A percentile compares a stretch with the other conserved stretches of the same genome.
These are phyloP conservation scores for Cyberlindnera americana DNA, from an alignment of 805 yeast species.

Conservation along the genomic window DNA sequence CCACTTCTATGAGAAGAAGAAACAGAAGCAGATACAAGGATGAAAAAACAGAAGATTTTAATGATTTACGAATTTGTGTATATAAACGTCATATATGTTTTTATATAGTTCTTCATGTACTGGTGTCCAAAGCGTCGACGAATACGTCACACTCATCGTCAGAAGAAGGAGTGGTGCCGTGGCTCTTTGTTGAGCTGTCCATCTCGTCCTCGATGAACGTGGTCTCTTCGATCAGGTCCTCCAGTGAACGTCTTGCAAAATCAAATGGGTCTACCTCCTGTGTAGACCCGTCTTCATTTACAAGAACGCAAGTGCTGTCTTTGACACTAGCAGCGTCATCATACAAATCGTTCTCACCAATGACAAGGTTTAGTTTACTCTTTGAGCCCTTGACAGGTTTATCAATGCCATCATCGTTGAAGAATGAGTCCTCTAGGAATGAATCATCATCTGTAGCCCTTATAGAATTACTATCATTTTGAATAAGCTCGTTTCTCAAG, in stretches of 20 bases:
- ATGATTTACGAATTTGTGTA: too few species aligned
- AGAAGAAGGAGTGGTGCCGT: too few species aligned
- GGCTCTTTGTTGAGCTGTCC: not conserved
- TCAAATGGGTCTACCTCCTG: not conserved
- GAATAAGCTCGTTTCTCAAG: slow-evolving; percentile 21
- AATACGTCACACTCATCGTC: slow-evolving; percentile 8
- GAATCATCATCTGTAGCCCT: slow-evolving; percentile 18
- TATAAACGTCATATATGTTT: too few species aligned
- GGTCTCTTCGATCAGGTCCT: not conserved
- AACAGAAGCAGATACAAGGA: slow-evolving; percentile 24
- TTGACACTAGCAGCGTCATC: not conserved
- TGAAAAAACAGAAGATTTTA: slow-evolving; percentile 2
- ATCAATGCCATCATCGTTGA: slow-evolving; percentile 1
- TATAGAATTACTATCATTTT: slow-evolving; percentile 2
- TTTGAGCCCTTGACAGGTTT: not conserved
- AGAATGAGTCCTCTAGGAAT: slow-evolving; percentile 4
- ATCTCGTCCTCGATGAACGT: not conserved
- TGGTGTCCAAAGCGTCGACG: slow-evolving; percentile 12
- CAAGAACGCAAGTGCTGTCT: slow-evolving; percentile 1
- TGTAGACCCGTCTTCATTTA: slow-evolving; percentile 4
- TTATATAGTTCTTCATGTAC: too few species aligned
- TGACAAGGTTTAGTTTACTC: slow-evolving; percentile 12
- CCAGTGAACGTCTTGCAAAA: not conserved
- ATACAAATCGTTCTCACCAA: slow-evolving; percentile 1
- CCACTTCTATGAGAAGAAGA: slow-evolving; percentile 55